Base-by-base conservation (phyloP, 169 alveolate species). In the Cryptosporidium meleagridis region DNA sequence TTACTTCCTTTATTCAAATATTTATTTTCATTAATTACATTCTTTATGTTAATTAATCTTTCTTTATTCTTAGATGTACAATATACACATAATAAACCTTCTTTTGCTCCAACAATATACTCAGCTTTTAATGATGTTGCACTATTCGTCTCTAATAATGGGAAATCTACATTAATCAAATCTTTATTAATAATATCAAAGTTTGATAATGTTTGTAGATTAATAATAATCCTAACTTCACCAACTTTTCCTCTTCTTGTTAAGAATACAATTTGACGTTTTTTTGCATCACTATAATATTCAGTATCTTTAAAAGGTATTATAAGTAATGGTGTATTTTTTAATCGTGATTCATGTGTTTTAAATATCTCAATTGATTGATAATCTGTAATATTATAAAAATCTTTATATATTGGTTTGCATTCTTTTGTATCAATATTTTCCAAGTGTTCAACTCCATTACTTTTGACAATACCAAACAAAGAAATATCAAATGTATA, bases 261-360 rank as follows among this genome's bases (percentile, higher is more conserved):
- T 31, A 48, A 62, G 44, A 80, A 80, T n/a, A 65, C 53, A n/a
- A 80, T 80, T n/a, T 62, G 89, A 21, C 89, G 53, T 37, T 45
- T 80, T 37, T 59, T 80, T 23, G 75, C 89, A 62, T 80, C 89
- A 21, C 89, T 69, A 61, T 14, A 21, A 65, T 80, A 80, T 45
- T 80, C 89, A 18, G 89, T 80, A 80, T 80, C 89, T 65, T 80
- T 80, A 65, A 80, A 80, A 29, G 89, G 89, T 33, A 80, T 80
- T 26, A n/a, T 61, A 35, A 80, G 18, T 48, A 80, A 62, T 44
- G 89, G 89, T 1, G 29, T 80, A 80, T 80, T 80, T 29, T 61
- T 61, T 45, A n/a, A 39, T 48, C 41, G 39, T 16, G 45, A 37
- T 31, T 80, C 75, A 7, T 29, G 26, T 26, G 18, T 59, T 2